Conservation (phyloP, 208 protist genomes). For the Herpetomonas samuelpessoai region DNA sequence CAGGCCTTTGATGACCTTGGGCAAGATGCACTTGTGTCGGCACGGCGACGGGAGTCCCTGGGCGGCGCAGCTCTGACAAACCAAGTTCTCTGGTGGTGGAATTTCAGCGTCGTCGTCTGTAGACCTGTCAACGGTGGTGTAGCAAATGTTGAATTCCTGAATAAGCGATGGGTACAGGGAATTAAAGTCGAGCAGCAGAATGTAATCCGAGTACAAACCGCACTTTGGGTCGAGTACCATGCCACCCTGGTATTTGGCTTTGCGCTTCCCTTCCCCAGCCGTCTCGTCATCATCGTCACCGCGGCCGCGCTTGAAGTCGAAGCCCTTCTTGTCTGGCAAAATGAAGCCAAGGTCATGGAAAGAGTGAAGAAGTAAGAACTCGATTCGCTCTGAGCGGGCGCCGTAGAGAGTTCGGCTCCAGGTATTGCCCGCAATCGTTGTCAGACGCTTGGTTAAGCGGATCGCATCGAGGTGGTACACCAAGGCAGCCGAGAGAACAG, state of each 20-base stretch:
- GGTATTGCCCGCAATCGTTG: slow-evolving; percentile 95
- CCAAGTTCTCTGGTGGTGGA: slow-evolving; percentile 68
- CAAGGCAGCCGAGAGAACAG: slow-evolving; percentile 81
- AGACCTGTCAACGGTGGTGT: slow-evolving; percentile 95
- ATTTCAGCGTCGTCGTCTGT: slow-evolving; percentile 44
- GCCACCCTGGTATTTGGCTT: slow-evolving; percentile 91
- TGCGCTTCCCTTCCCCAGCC: slow-evolving; percentile 69
- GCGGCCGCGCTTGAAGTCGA: slow-evolving; percentile 41
- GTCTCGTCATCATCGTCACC: slow-evolving; percentile 55
- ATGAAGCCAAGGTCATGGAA: slow-evolving; percentile 95
- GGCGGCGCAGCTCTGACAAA: slow-evolving; percentile 66
- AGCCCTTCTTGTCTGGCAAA: slow-evolving; percentile 92
- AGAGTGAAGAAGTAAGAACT: slow-evolving; percentile 98
- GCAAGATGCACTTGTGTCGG: slow-evolving; percentile 89
- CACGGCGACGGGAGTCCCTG: slow-evolving; percentile 64
- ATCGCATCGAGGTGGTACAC: slow-evolving; percentile 95
- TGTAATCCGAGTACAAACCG: slow-evolving; percentile 98
- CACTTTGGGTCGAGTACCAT: slow-evolving; percentile 98
- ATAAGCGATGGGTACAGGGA: slow-evolving; percentile 99
- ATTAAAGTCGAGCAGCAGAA: slow-evolving; percentile 99
- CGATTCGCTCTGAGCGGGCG: slow-evolving; percentile 96
- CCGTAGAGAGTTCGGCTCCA: slow-evolving; percentile 95
- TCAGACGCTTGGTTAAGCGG: slow-evolving; percentile 98
- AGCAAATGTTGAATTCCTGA: slow-evolving; percentile 99
- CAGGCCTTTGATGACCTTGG: slow-evolving; percentile 94